phyloP scores from a whole-genome alignment of 352 stramenopile species.

The Pythium aristosporum region DNA sequence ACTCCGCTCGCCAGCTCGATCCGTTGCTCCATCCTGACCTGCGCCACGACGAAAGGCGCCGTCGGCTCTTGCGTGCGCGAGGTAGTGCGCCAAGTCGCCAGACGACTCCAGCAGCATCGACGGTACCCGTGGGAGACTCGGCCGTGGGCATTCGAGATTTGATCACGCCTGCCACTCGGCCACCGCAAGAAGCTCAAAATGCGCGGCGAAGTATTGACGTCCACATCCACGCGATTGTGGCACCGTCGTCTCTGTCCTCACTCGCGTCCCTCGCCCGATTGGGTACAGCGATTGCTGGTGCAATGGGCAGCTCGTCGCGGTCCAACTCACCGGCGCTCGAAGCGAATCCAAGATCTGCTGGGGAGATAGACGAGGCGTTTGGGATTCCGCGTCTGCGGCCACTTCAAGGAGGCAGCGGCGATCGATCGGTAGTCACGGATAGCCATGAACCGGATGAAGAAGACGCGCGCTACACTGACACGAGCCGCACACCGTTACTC shows the following conservation, averaged over 20 bases:
- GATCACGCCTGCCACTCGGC: slow-evolving; percentile 42
- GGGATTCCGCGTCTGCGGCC: slow-evolving; percentile 34
- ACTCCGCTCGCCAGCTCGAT: slow-evolving; percentile 63
- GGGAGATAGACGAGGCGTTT: slow-evolving; percentile 43
- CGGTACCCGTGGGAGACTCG: slow-evolving; percentile 31
- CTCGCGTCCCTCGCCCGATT: slow-evolving; percentile 40
- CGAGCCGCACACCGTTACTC: slow-evolving; percentile 60
- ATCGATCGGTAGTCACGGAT: slow-evolving; percentile 34
- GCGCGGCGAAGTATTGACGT: slow-evolving; percentile 78
- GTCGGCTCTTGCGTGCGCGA: slow-evolving; percentile 34
- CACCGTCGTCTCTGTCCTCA: slow-evolving; percentile 66
- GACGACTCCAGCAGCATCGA: neutral
- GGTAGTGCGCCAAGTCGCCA: slow-evolving; percentile 31
- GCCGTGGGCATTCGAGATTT: slow-evolving; percentile 61
- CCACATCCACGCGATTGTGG: slow-evolving; percentile 86
- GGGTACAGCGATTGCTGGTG: slow-evolving; percentile 30
- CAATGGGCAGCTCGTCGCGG: slow-evolving; percentile 8
- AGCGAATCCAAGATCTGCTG: slow-evolving; percentile 3
- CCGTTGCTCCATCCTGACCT: slow-evolving; percentile 60
- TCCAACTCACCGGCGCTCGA: slow-evolving; percentile 10
- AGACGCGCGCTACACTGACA: slow-evolving; percentile 29
- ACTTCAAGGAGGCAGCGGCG: slow-evolving; percentile 24
- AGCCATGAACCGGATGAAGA: slow-evolving; percentile 30
- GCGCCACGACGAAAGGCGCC: slow-evolving; percentile 22
- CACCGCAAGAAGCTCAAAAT: slow-evolving; percentile 28